phyloP scores from a whole-genome alignment of 148 eudicot genomes.

The Talinum fruticosum region DNA sequence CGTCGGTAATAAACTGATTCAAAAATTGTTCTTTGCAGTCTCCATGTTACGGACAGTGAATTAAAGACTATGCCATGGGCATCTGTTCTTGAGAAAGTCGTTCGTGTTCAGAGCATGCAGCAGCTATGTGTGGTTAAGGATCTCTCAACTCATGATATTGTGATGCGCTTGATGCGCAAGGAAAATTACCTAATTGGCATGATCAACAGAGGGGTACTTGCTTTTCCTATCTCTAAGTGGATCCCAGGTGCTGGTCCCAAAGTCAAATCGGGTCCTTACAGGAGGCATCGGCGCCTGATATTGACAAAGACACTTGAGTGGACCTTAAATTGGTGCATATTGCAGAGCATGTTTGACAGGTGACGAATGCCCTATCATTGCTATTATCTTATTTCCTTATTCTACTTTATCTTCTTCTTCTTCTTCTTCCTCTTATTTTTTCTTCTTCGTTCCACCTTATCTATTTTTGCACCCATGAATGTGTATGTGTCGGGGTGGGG shows the following conservation, averaged over 20 bases:
- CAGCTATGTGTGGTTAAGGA: conserved; percentile 85
- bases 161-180: conserved; percentile 93
- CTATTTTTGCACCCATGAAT: background rate
- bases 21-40: conserved; percentile 52
- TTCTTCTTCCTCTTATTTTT: too few relatives aligned
- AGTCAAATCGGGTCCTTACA: conserved; percentile 51
- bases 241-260: conserved; percentile 82
- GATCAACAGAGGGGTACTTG: conserved; percentile 91
- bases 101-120: conserved; percentile 57
- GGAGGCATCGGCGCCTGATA: conserved; percentile 45
- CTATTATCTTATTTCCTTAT: background rate
- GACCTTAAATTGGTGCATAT: conserved; percentile 95
- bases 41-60: conserved; percentile 77
- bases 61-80: conserved; percentile 93
- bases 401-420: too few relatives aligned
- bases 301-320: conserved; percentile 94
- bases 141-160: conserved; percentile 81
- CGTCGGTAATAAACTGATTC: background rate
- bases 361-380: conserved; percentile 7
- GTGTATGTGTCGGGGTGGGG: background rate
- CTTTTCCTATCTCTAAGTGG: conserved; percentile 82
- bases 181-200: conserved; percentile 97
- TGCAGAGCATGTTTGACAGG: conserved; percentile 99
- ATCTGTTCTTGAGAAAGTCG: conserved; percentile 76
- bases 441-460: too few relatives aligned